phyloP scores from a whole-genome alignment of 2,329 filamentous ascomycete genomes.

The Cylindrodendrum hubeiense region DNA sequence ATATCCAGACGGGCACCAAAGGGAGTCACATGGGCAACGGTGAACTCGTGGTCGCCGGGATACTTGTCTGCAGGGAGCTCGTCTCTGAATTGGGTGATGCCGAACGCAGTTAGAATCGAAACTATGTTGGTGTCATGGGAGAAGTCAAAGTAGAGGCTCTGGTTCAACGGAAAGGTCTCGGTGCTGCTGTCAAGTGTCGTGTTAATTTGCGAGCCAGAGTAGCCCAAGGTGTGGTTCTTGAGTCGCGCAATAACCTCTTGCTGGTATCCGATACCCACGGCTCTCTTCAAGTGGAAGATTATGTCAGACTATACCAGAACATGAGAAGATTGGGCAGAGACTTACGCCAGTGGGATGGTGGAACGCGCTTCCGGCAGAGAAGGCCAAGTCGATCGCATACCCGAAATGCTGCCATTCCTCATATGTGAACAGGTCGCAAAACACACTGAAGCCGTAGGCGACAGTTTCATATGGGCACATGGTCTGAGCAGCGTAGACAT shows the following conservation, averaged over 20 bases:
- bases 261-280: conserved; percentile 80
- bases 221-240: conserved; percentile 72
- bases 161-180: conserved; percentile 79
- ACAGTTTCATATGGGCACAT: conserved; percentile 84
- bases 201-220: conserved; percentile 73
- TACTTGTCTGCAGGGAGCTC: conserved; percentile 68
- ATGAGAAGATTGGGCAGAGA: conserved; percentile 9
- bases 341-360: conserved; percentile 72
- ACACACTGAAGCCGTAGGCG: conserved; percentile 80
- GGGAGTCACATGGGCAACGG: conserved; percentile 76
- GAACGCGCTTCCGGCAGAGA: conserved; percentile 72
- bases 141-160: conserved; percentile 82
- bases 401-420: conserved; percentile 80
- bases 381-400: conserved; percentile 77
- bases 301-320: neutral
- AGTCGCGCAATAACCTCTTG: conserved; percentile 80
- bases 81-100: conserved; percentile 75
- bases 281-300: conserved; percentile 58
- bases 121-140: conserved; percentile 82
- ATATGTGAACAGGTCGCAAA: conserved; percentile 81
- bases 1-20: conserved; percentile 81
- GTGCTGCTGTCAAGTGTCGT: conserved; percentile 77
- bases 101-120: conserved; percentile 78
- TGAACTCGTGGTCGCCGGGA: conserved; percentile 70
- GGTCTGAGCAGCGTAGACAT: conserved; percentile 76